Evolutionary conservation across 768 basidiomycete genomes (phyloP).

Genomic region (Mycena venus): DNA sequence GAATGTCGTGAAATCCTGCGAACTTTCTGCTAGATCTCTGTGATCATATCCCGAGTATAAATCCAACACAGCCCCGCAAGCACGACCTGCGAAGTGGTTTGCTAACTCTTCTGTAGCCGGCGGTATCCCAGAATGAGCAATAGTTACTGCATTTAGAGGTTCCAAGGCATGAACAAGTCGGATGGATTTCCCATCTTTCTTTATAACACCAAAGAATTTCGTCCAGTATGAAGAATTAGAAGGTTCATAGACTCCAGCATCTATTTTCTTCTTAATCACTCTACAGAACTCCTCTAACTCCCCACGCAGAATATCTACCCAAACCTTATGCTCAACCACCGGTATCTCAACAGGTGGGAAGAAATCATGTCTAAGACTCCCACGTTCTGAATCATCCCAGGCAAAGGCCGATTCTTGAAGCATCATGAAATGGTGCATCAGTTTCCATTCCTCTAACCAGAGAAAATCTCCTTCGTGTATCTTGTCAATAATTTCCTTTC

Average conservation of each 20-base stretch:
- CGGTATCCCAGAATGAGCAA: not conserved
- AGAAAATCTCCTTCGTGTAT: not conserved
- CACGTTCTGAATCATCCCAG: not conserved
- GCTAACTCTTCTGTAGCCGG: not conserved
- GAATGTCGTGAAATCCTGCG: not conserved
- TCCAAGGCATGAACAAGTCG: not conserved
- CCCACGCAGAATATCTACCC: slow-evolving; percentile 32
- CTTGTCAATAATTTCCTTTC: not conserved
- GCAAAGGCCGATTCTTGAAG: not conserved
- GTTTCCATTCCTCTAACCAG: not conserved
- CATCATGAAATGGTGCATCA: not conserved
- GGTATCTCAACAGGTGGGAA: not conserved
- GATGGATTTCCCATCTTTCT: not conserved
- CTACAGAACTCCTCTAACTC: slow-evolving; percentile 15
- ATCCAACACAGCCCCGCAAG: too few species aligned
- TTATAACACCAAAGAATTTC: too few species aligned
- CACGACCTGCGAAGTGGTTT: too few species aligned
- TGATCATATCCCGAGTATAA: not conserved
- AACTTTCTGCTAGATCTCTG: not conserved
- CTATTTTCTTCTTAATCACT: not conserved
- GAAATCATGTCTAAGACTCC: not conserved
- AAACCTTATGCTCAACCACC: not conserved
- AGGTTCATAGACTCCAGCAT: not conserved
- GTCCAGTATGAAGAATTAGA: too few species aligned
- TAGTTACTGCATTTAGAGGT: not conserved